phyloP scores from a whole-genome alignment of 352 stramenopile genomes.

The Phytophthora melonis region DNA sequence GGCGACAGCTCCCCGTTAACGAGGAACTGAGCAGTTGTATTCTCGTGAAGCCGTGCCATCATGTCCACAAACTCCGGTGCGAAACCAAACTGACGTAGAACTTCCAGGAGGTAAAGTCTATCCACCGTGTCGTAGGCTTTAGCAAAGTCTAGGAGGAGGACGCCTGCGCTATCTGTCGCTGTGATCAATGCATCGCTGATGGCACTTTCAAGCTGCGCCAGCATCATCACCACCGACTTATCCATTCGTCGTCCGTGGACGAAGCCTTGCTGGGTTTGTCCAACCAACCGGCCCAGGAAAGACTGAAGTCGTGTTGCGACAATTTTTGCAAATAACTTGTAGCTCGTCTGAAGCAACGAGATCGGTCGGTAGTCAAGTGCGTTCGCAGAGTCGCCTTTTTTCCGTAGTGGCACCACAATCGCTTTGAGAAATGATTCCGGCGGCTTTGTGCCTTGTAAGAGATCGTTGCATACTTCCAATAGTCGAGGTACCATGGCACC shows the following conservation, averaged over 20 bases:
- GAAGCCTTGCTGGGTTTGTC: background rate
- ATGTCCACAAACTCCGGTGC: background rate
- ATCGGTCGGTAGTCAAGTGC: constrained; percentile 10
- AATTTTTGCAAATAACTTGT: constrained; percentile 1
- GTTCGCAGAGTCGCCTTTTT: constrained; percentile 4
- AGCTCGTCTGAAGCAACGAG: background rate
- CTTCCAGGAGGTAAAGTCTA: constrained; percentile 1
- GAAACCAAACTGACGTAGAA: constrained; percentile 9
- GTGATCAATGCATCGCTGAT: background rate
- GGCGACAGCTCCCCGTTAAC: constrained; percentile 3
- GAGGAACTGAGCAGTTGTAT: background rate
- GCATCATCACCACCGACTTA: too few relatives aligned
- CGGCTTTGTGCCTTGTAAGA: background rate
- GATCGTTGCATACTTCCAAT: background rate
- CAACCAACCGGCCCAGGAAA: background rate
- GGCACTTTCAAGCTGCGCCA: background rate
- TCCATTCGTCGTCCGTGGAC: too few relatives aligned
- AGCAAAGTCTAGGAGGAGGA: constrained; percentile 1
- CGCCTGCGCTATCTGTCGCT: background rate
- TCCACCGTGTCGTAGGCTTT: constrained; percentile 14
- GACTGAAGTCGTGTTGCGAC: background rate
- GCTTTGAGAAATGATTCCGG: constrained; percentile 7
- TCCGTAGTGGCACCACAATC: background rate
- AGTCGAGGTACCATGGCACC: background rate
- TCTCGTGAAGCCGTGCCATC: background rate